Evolutionary conservation across 2,329 filamentous ascomycete genomes (phyloP), one percentile per base, ranked within the genome.

Genomic region (Microcyclospora pomicola): DNA sequence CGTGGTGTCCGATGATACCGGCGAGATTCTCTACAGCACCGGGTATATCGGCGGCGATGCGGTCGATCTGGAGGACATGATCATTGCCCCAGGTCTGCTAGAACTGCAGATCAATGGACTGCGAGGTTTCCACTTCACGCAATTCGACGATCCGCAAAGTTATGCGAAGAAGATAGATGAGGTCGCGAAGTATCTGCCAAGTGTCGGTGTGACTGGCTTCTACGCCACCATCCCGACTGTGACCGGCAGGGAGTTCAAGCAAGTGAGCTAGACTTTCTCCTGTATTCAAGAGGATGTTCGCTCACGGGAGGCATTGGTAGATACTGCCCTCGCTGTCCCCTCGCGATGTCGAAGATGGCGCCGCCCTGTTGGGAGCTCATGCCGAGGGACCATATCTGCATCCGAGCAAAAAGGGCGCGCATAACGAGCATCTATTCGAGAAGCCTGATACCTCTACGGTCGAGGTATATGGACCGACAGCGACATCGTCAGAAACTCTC

Each of bases 61-160:
- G 10, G 51, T 69, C 34, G 68, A 73, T 47, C 50, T 73, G 9
- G 58, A 66, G 30, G 65, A 64, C 31, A 59, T 54, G 34, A 68
- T 73, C 34, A 56, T 73, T 37, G 66, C 69, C 5, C 70, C 71
- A 9, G 71, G 70, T 3, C 71, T 70, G 46, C 55, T 73, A 15
- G 71, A 74, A 42, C 51, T 74, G 5, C 71, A 74, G 42, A 72
- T 67, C 1, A 74, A 74, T 47, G 67, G 68, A 36, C 54, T 65
- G 35, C 61, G 64, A 49, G 68, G 68, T 2, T 71, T 72, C 36
- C 69, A 73, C 46, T 73, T 72, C 41, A 69, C 69, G 2, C 62
- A 67, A 40, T 69, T 63, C 42, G 53, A 63, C 5, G 54, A 68
- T 33, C 50, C 58, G 15, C 44, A 51, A 28, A 55, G 53, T 40